Evolutionary conservation across 2,329 filamentous ascomycete genomes (phyloP).

Genomic region (Penicillium sclerotiorum): DNA sequence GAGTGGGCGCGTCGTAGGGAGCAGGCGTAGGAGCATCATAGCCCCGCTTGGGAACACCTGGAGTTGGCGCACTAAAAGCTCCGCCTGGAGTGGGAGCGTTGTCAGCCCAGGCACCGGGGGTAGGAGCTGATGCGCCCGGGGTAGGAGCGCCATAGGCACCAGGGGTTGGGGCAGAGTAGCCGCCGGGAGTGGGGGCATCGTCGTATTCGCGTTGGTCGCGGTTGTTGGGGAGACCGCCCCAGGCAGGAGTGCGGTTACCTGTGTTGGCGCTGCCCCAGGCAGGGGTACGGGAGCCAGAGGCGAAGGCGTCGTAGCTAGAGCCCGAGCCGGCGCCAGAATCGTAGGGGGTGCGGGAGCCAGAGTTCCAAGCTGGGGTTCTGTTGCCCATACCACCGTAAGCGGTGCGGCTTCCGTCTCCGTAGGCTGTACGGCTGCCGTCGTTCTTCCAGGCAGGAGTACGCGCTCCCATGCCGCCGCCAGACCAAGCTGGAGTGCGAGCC

Average conservation of each 20-base stretch:
- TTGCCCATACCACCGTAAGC: conserved; percentile 69
- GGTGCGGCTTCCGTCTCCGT: conserved; percentile 70
- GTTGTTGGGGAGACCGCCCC: conserved; percentile 29
- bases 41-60: conserved; percentile 35
- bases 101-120: conserved; percentile 49
- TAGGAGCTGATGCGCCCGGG: conserved; percentile 66
- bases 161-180: conserved; percentile 69
- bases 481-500: conserved; percentile 54
- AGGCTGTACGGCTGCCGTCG: conserved; percentile 68
- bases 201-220: conserved; percentile 52
- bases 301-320: conserved; percentile 69
- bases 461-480: conserved; percentile 45
- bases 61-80: conserved; percentile 49
- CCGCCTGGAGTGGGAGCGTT: conserved; percentile 49
- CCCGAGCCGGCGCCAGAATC: conserved; percentile 67
- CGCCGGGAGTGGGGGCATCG: conserved; percentile 75
- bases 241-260: conserved; percentile 50
- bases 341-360: conserved; percentile 71
- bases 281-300: conserved; percentile 74
- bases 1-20: conserved; percentile 52
- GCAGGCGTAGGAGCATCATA: conserved; percentile 28
- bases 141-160: conserved; percentile 66
- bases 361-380: conserved; percentile 76
- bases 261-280: conserved; percentile 62
- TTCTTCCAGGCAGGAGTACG: conserved; percentile 60